A percentile compares a stretch with the other conserved stretches of the same genome.
Evolutionary conservation across 805 yeast genomes (phyloP).

Genomic region (Clavispora vitiphila): DNA sequence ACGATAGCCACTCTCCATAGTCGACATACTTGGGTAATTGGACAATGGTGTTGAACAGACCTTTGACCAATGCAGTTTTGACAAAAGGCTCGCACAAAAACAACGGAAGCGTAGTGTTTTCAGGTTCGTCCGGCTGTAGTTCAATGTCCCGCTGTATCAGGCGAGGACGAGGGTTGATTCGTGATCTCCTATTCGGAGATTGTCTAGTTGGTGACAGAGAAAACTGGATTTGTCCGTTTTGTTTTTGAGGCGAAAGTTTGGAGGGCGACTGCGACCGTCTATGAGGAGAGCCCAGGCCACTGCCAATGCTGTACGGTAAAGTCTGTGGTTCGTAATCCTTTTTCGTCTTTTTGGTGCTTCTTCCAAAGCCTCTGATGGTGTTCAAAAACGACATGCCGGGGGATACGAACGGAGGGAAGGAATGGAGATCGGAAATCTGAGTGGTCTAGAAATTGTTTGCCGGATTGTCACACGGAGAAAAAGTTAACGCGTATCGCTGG

Average conservation of each 20-base stretch:
- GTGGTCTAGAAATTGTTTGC: neutral
- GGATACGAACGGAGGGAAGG: neutral
- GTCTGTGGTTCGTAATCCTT: slow-evolving; percentile 23
- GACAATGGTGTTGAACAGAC: slow-evolving; percentile 92
- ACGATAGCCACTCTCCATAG: slow-evolving; percentile 91
- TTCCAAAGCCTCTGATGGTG: slow-evolving; percentile 44
- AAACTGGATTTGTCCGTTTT: slow-evolving; percentile 18
- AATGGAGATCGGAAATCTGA: neutral
- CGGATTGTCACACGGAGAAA: neutral
- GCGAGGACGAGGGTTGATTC: slow-evolving; percentile 8
- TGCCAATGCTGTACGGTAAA: slow-evolving; percentile 29
- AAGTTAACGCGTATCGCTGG: neutral
- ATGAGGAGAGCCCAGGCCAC: slow-evolving; percentile 29
- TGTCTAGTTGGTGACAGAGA: slow-evolving; percentile 20
- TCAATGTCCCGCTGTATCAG: slow-evolving; percentile 13
- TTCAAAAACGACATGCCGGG: slow-evolving; percentile 40
- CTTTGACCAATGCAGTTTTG: slow-evolving; percentile 90
- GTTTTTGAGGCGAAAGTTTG: slow-evolving; percentile 37
- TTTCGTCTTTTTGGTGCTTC: slow-evolving; percentile 42
- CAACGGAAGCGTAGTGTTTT: slow-evolving; percentile 43
- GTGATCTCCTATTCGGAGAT: neutral
- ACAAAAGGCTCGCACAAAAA: slow-evolving; percentile 91
- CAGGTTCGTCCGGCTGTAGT: neutral
- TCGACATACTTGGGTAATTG: slow-evolving; percentile 94
- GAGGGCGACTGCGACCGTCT: slow-evolving; percentile 36